Conservation (phyloP, 1,284 basidiomycete species). For the Coriolopsis trogii region DNA sequence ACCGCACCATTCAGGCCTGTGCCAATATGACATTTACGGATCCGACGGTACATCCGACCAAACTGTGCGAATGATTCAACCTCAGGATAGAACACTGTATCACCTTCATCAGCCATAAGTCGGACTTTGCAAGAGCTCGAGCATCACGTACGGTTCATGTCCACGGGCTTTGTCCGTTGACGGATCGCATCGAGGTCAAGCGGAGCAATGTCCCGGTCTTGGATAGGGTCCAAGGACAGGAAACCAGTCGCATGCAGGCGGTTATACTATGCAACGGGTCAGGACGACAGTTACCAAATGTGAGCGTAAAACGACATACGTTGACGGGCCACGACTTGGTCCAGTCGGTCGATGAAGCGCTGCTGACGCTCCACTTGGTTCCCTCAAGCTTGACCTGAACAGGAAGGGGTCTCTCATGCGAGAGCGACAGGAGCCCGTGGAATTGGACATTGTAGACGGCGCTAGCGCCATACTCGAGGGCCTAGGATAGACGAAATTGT, state of each 20-base stretch:
- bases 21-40: slow-evolving; percentile 7
- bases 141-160: slow-evolving; percentile 12
- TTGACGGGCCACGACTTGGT: slow-evolving; percentile 2
- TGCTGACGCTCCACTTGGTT: slow-evolving; percentile 29
- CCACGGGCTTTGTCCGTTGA: slow-evolving; percentile 9
- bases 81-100: slow-evolving; percentile 16
- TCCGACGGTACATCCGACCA: slow-evolving; percentile 16
- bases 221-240: slow-evolving; percentile 29
- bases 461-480: background rate
- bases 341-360: background rate
- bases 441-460: background rate
- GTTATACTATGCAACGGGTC: slow-evolving; percentile 13
- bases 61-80: slow-evolving; percentile 19
- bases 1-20: slow-evolving; percentile 1
- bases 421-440: slow-evolving; percentile 21
- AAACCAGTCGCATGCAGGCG: slow-evolving; percentile 38
- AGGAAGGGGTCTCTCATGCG: slow-evolving; percentile 31
- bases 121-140: too few relatives aligned
- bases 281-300: background rate
- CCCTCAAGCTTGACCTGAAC: slow-evolving; percentile 29
- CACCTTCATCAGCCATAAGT: too few relatives aligned
- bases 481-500: background rate
- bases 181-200: slow-evolving; percentile 26
- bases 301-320: too few relatives aligned
- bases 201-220: background rate